Base-by-base conservation (phyloP, 345 rosid species). In the Gynandropsis gynandra region DNA sequence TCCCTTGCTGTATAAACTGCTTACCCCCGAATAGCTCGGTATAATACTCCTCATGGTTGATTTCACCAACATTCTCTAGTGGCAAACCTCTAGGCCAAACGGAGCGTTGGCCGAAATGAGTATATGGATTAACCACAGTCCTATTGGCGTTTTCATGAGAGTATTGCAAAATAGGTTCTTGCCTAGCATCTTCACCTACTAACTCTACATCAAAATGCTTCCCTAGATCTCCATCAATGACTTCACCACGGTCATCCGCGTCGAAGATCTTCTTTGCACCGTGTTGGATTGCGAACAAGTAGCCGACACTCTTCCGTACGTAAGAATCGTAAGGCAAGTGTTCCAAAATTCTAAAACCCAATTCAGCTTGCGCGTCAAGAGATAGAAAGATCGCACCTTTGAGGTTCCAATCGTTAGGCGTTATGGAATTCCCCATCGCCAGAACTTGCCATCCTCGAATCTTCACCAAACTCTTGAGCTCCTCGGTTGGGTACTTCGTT, bases 51-150 rank as follows among this genome's bases (percentile, higher is more conserved):
- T 92, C 99, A 52, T 85, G 95, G 8, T 75, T 82, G 46, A 92
- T 71, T 59, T 83, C 95, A 47, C 95, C 94, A 2, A 92, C 95
- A 68, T 88, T 76, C 69, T 92, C 97, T 69, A 88, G 76, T 3
- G 99, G 99, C 66, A 92, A 74, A 37, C 99, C 99, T 62, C 97
- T 76, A 55, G 99, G 99, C 99, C 99, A 92, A 68, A 92, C 92
- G 0, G 99, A 85, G 54, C 99, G 75, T 71, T 92, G 99, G 9
- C 97, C 97, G 5, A 92, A 92, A 74, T 92, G 99, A 35, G 88
- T 71, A 18, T 85, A 92, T 16, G 99, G 99, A 62, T 92, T 92
- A 13, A 83, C 83, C 46, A 92, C 79, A 62, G 81, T 81, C 68
- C 88, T 73, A 42, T 92, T 83, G 11, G 74, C 73, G 36, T 83